phyloP scores from a whole-genome alignment of 495 filamentous ascomycete genomes.

The Aspergillus asperescens region DNA sequence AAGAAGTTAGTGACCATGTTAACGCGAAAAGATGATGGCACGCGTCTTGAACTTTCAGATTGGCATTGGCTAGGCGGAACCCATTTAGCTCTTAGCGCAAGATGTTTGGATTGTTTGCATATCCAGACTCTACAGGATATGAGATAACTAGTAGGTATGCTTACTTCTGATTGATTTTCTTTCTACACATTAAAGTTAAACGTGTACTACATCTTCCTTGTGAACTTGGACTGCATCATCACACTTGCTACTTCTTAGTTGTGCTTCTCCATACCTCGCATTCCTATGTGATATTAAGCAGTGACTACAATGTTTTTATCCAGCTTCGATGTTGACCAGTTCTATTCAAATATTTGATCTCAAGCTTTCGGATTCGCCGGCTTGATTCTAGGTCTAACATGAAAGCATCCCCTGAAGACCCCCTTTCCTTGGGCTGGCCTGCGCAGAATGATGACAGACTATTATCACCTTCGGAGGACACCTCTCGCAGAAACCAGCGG shows the following conservation, averaged over 20 bases:
- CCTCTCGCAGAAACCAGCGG: conserved; percentile 37
- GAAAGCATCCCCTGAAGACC: background rate
- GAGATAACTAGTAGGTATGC: too few species aligned
- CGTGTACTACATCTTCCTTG: too few species aligned
- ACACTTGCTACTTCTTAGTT: background rate
- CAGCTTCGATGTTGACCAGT: background rate
- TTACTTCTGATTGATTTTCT: too few species aligned
- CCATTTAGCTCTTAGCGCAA: conserved; percentile 6
- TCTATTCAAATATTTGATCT: background rate
- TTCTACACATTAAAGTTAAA: too few species aligned
- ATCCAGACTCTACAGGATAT: too few species aligned
- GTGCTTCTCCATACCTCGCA: too few species aligned
- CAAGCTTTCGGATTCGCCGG: background rate
- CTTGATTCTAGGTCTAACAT: background rate
- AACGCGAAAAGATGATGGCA: background rate
- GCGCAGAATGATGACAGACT: background rate
- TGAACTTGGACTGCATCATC: too few species aligned
- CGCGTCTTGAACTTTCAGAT: background rate
- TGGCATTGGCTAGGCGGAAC: background rate
- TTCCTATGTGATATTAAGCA: background rate
- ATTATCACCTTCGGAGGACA: conserved; percentile 7
- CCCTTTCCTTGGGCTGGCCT: background rate
- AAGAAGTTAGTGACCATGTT: background rate
- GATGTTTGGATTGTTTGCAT: conserved; percentile 19
- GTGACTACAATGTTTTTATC: background rate